Evolutionary conservation across 2,329 filamentous ascomycete genomes (phyloP), one percentile per base, ranked within the genome.

Genomic region (Esteya vermicola): DNA sequence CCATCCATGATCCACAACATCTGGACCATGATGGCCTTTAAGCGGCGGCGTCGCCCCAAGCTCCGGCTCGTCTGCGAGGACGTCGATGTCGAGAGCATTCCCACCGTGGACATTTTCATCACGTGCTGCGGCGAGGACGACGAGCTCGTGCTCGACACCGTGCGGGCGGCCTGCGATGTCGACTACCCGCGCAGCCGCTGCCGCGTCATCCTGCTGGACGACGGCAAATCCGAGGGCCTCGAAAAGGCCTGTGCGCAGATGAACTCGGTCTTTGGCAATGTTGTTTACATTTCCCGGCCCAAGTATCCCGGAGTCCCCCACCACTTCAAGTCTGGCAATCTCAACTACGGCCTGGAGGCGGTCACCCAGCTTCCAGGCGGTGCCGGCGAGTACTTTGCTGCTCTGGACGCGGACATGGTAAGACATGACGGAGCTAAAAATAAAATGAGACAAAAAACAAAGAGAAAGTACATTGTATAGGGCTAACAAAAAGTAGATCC

Each of bases 381-480:
- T 20, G 60, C 68, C n/a, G 62, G 63, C 31, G 62, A 70, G 48
- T 78, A 64, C 52, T 70, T 78, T 51, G 75, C 73, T n/a, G 70
- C 70, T 30, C 58, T 81, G 26, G 76, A 81, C 51, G 75, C 75
- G 18, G 76, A 81, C 51, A 80, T 81, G 75, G 61, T 64, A 54
- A 33, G 54, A 8, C n/a, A n/a, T n/a, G n/a, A n/a, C n/a, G n/a
- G n/a, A n/a, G n/a, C n/a, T n/a, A n/a, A n/a, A n/a, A n/a, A n/a
- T n/a, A n/a, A n/a, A n/a, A 10, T 14, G 9, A 3, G 30, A 32
- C 12, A 13, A 34, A 3, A 21, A 7, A 23, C 6, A 20, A n/a
- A 4, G 4, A 4, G 6, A 32, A 12, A 12, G n/a, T 14, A 28
- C 10, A 9, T 28, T 10, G 26, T n/a, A n/a, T n/a, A n/a, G n/a